Conservation (phyloP, 1,284 basidiomycete genomes). For the Dichomitus squalens region DNA sequence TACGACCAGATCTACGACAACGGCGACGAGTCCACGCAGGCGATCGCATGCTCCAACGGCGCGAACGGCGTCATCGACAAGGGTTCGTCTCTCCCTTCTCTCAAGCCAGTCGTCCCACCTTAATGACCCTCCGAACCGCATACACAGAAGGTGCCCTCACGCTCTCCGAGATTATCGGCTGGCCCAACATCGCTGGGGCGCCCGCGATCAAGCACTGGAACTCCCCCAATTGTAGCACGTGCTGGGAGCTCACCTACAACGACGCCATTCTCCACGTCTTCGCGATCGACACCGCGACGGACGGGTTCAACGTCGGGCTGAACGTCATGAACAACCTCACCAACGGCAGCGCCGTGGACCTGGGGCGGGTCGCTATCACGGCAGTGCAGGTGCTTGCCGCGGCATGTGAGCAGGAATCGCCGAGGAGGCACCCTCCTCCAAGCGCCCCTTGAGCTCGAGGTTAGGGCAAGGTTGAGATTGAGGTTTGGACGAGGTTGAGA, state of each 20-base stretch:
- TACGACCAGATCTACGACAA: conserved; percentile 48
- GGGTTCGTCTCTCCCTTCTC: conserved; percentile 37
- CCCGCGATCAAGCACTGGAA: conserved; percentile 42
- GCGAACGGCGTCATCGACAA: conserved; percentile 41
- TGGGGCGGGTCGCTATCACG: conserved; percentile 23
- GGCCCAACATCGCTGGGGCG: conserved; percentile 53
- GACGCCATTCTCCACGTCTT: conserved; percentile 39
- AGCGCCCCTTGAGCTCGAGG: neutral
- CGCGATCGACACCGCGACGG: conserved; percentile 42
- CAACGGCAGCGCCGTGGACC: conserved; percentile 13
- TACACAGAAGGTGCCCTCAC: conserved; percentile 39
- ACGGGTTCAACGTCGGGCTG: conserved; percentile 37
- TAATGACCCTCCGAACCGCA: neutral
- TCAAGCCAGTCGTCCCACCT: conserved; percentile 41
- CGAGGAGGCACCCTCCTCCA: neutral
- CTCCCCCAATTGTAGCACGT: conserved; percentile 47
- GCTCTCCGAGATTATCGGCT: conserved; percentile 48
- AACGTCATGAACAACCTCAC: conserved; percentile 28
- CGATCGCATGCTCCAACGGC: conserved; percentile 53
- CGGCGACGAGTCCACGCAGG: conserved; percentile 31
- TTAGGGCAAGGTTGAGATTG: neutral
- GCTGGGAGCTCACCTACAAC: conserved; percentile 45
- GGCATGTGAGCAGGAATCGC: conserved; percentile 1
- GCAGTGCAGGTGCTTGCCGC: conserved; percentile 14
- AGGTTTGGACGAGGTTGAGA: neutral